Base-by-base conservation (phyloP, 768 basidiomycete species). In the Terana coerulea region DNA sequence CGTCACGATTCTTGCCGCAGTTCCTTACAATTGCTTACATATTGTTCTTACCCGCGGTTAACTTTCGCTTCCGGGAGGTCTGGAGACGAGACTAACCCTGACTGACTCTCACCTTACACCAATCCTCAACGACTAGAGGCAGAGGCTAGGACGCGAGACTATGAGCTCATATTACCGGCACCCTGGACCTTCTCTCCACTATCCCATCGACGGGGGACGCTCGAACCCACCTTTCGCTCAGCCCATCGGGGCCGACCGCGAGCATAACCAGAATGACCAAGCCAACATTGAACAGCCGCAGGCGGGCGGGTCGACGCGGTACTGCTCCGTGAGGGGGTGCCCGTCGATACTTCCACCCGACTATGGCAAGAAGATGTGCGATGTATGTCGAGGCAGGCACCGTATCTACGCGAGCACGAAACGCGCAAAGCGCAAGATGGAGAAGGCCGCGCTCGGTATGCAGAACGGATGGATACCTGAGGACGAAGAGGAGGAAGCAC, bases 401-500 rank as follows among this genome's bases (percentile, higher is more conserved):
- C 72, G 78, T 24, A 62, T 72, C 5, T 80, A 82, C 43, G 78
- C 76, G 9, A 73, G 61, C 30, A 77, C 78, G 3, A 80, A 80
- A 59, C 66, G 78, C 14, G 72, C 73, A 4, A 71, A 73, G 49
- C 64, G 77, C 51, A 80, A 79, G 61, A 56, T 69, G 55, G 79
- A 82, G 61, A 81, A 80, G 61, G 72, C 71, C 0, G 69, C 72
- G 5, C 31, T 63, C 21, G 54, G 49, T 14, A 39, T 42, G 4
- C 57, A 59, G 43, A 31, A 33, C 29, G 62, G 54, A 3, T 68
- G 65, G 65, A 60, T 64, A 55, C 62, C 64, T 1, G 37, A 22
- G 24, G 42, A 47, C 4, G 51, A 57, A 28, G 49, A 33, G 17
- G 50, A 53, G 22, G 52, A 56, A 31, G 49, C 25, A 12, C 37